These are phyloP conservation scores for Backusella liffmaniae DNA, from an alignment of 192 early-diverging fungal species.

Conservation along the genomic window DNA sequence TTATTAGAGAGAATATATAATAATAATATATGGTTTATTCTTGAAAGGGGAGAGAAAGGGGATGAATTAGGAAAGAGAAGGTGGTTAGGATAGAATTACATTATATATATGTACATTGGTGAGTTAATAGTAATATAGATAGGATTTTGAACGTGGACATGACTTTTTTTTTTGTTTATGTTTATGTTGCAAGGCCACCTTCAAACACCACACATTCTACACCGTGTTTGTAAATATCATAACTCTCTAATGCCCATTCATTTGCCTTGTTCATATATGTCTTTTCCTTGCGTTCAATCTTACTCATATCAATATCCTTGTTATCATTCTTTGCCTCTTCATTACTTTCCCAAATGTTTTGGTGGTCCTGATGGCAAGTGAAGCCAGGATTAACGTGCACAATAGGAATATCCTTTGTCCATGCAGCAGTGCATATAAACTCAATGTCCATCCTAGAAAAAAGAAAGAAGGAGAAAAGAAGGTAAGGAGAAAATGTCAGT, in stretches of 20 bases:
- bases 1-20: background rate
- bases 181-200: constrained; percentile 31
- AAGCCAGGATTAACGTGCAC: constrained; percentile 25
- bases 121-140: background rate
- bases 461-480: background rate
- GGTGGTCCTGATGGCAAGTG: constrained; percentile 34
- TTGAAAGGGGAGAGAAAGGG: background rate
- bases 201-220: constrained; percentile 28
- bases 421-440: constrained; percentile 36
- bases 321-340: constrained; percentile 30
- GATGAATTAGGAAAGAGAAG: background rate
- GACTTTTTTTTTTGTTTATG: too few relatives aligned
- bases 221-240: constrained; percentile 32
- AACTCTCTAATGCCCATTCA: constrained; percentile 28
- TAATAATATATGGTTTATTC: background rate
- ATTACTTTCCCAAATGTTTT: constrained; percentile 29
- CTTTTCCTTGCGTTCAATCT: constrained; percentile 23
- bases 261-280: constrained; percentile 33
- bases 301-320: constrained; percentile 24
- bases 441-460: constrained; percentile 37
- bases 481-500: background rate
- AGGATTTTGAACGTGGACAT: background rate
- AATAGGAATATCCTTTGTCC: constrained; percentile 29
- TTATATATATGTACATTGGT: background rate
- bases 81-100: background rate